Evolutionary conservation across 805 yeast species (phyloP), one percentile per base, ranked within the genome.

Genomic region (Yueomyces sp.): DNA sequence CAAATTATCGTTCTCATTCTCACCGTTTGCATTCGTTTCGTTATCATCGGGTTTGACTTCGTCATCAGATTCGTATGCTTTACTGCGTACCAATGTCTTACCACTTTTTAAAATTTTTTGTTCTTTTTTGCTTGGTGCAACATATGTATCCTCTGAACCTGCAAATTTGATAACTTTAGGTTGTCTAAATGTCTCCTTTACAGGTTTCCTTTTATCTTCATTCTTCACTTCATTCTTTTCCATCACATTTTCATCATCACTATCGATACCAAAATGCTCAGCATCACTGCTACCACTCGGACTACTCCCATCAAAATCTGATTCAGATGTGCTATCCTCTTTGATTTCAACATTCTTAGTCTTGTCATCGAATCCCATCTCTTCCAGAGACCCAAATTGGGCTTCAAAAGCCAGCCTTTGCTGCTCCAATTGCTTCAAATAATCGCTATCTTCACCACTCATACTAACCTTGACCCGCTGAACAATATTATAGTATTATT

Each of bases 341-440:
- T 26, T 39, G 3, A 31, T 28, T 11, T 34, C 40, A 11, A 43
- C 40, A 29, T 45, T 38, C 42, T 63, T 67, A 5, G 70, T 64
- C 51, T 63, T 64, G 50, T 74, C 79, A 31, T 69, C 66, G 47
- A 59, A 73, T 4, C 79, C 79, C 69, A 77, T 57, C 2, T 63
- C 63, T 50, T 74, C 81, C 9, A 79, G 51, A 2, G 73, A 62
- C 0, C 84, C 84, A 53, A 79, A 79, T 57, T 77, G 83, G 3
- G 74, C 74, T 52, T 79, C 85, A 54, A 79, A 79, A 36, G 76
- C 74, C 28, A 64, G 55, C 44, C 85, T 62, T 53, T 79, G 83
- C 27, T 65, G 51, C 53, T 77, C 83, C 57, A 77, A 45, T 32
- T 50, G 51, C 37, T 42, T 48, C 26, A 49, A 40, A 38, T 59